These are phyloP conservation scores for Mrakia frigida DNA, from an alignment of 768 basidiomycete genomes.

Conservation along the genomic window DNA sequence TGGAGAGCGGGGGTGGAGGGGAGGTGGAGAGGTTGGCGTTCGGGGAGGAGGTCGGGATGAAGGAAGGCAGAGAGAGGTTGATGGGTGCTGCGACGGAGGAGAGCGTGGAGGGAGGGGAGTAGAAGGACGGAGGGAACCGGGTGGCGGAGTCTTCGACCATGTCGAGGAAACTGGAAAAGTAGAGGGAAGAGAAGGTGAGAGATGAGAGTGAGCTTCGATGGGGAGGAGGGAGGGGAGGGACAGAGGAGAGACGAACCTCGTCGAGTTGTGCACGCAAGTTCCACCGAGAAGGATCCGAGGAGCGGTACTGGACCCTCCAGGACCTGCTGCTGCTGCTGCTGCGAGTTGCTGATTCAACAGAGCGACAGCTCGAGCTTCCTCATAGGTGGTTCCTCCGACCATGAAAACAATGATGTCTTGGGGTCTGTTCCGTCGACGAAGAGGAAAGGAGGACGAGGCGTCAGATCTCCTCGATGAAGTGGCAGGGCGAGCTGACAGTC, in stretches of 20 bases:
- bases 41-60: constrained; percentile 3
- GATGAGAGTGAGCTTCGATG: not conserved
- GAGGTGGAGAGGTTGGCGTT: not conserved
- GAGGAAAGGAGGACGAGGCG: not conserved
- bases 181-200: not conserved
- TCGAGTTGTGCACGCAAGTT: constrained; percentile 91
- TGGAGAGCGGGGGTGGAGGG: not conserved
- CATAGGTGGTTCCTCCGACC: constrained; percentile 93
- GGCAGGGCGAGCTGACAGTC: not conserved
- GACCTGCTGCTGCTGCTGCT: constrained; percentile 47
- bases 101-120: constrained; percentile 32
- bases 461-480: not conserved
- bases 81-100: constrained; percentile 25
- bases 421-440: constrained; percentile 52
- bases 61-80: constrained; percentile 55
- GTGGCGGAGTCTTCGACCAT: constrained; percentile 69
- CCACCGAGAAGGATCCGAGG: constrained; percentile 83
- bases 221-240: too few species aligned
- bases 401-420: constrained; percentile 97
- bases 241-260: constrained; percentile 56
- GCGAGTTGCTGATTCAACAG: constrained; percentile 73
- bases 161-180: constrained; percentile 63
- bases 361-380: constrained; percentile 80
- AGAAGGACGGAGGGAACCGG: constrained; percentile 45
- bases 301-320: constrained; percentile 11